Evolutionary conservation across 495 filamentous ascomycete genomes (phyloP).

Genomic region (Trichoderma asperelloides): DNA sequence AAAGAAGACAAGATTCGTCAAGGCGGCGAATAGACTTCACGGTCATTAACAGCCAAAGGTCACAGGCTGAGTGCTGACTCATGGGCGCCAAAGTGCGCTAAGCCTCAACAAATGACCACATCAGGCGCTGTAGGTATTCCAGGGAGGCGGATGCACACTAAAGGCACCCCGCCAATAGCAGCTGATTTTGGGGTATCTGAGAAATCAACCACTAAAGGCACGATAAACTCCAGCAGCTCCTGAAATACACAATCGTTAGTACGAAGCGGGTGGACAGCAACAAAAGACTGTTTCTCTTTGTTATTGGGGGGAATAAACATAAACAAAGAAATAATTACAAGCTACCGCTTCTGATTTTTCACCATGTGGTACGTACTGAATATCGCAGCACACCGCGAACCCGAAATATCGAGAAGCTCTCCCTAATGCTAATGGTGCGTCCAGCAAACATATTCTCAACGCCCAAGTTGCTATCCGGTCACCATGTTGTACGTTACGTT

Average conservation of each 20-base stretch:
- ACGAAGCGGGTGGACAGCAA: neutral
- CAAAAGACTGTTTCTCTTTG: neutral
- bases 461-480: slow-evolving; percentile 94
- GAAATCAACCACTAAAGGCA: too few species aligned
- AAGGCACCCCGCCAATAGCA: neutral
- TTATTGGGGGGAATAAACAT: neutral
- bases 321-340: too few species aligned
- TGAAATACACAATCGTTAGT: neutral
- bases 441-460: slow-evolving; percentile 91
- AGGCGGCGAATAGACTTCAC: neutral
- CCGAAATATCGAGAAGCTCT: neutral
- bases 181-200: neutral
- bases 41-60: neutral
- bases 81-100: neutral
- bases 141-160: neutral
- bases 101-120: neutral
- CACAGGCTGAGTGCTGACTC: neutral
- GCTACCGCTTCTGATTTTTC: too few species aligned
- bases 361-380: slow-evolving; percentile 5
- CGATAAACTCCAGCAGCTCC: neutral
- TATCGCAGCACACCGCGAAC: neutral
- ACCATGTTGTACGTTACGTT: slow-evolving; percentile 67
- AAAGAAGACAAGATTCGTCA: neutral
- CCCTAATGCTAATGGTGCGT: neutral
- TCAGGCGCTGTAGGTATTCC: too few species aligned